phyloP scores from a whole-genome alignment of 495 filamentous ascomycete species.

The Parmelia sp. region DNA sequence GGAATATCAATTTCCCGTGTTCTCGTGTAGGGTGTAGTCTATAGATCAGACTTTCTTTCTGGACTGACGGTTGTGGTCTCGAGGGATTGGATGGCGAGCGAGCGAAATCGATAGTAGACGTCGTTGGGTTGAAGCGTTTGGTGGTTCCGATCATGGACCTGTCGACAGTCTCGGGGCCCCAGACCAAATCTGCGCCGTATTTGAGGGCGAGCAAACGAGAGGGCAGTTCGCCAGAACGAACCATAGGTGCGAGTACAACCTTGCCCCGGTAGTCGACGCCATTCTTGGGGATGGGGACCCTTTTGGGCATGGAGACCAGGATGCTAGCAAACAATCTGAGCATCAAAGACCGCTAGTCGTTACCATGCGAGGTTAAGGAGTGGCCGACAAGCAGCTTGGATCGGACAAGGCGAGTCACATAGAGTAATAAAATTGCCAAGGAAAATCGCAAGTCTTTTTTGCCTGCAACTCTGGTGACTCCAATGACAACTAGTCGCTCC shows the following conservation, averaged over 20 bases:
- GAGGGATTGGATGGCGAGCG: slow-evolving; percentile 59
- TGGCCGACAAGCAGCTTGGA: background rate
- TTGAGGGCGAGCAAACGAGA: slow-evolving; percentile 79
- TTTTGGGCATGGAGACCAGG: slow-evolving; percentile 54
- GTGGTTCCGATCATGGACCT: slow-evolving; percentile 78
- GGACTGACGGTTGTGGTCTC: slow-evolving; percentile 37
- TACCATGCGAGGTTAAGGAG: background rate
- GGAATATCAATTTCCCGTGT: slow-evolving; percentile 69
- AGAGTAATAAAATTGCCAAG: background rate
- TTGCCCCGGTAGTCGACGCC: slow-evolving; percentile 92
- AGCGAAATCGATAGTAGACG: slow-evolving; percentile 74
- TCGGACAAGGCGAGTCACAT: too few relatives aligned
- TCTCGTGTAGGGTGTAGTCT: slow-evolving; percentile 73
- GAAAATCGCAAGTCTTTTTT: background rate
- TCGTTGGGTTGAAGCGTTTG: slow-evolving; percentile 65
- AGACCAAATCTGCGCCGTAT: slow-evolving; percentile 94
- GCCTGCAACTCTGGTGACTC: background rate
- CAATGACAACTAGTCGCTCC: background rate
- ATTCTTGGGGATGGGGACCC: slow-evolving; percentile 75
- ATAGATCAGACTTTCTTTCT: slow-evolving; percentile 70
- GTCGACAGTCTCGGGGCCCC: slow-evolving; percentile 95
- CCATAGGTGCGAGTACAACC: slow-evolving; percentile 94
- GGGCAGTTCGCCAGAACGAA: slow-evolving; percentile 88
- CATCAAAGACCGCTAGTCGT: slow-evolving; percentile 34
- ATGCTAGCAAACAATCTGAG: slow-evolving; percentile 38